Evolutionary conservation across 345 rosid genomes (phyloP).

Genomic region (Diplotaxis tenuifolia): DNA sequence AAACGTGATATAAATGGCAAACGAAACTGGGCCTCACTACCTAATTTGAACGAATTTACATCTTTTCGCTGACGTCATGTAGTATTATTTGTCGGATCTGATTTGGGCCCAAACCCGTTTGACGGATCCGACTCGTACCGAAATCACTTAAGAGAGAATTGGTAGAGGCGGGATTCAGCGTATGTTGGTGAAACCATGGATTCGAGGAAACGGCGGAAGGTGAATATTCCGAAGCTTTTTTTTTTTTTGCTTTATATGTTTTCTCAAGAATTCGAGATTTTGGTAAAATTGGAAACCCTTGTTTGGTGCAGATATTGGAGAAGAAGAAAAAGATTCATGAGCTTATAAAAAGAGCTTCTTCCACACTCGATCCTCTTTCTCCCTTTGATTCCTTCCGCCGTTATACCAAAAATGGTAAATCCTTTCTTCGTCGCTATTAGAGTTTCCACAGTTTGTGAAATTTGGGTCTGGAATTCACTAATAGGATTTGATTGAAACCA

Average conservation of each 20-base stretch:
- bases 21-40: neutral
- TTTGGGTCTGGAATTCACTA: neutral
- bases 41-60: neutral
- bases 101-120: neutral
- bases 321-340: constrained; percentile 60
- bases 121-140: neutral
- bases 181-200: constrained; percentile 41
- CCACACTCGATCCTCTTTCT: constrained; percentile 56
- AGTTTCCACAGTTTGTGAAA: neutral
- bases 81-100: neutral
- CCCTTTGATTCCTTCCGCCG: constrained; percentile 57
- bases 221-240: constrained; percentile 24
- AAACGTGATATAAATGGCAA: too few species aligned
- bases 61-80: neutral
- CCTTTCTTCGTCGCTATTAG: neutral
- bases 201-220: constrained; percentile 45
- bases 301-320: constrained; percentile 50
- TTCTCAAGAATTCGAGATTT: neutral
- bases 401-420: constrained; percentile 54
- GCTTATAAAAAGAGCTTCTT: constrained; percentile 62
- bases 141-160: neutral
- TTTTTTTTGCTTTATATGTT: constrained; percentile 32
- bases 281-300: neutral
- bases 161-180: constrained; percentile 18
- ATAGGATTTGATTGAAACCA: neutral